A percentile compares a stretch with the other conserved stretches of the same genome.
phyloP scores from a whole-genome alignment of 73 alveolate genomes.

The Effrenium voratum region DNA sequence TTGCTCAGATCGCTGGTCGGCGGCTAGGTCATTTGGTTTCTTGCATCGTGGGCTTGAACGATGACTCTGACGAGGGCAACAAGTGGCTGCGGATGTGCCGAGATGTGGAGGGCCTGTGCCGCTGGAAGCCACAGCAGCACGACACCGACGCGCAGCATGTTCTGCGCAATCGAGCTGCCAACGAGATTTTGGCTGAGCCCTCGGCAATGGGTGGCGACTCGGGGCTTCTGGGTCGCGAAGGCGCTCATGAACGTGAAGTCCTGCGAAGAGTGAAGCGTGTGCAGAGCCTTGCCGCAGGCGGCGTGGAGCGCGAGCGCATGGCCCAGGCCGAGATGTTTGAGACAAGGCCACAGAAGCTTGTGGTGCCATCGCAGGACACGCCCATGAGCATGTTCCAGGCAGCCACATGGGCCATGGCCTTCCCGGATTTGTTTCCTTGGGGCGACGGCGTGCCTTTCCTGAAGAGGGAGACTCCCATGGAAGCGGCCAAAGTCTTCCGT shows the following conservation, averaged over 20 bases:
- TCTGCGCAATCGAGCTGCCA: neutral
- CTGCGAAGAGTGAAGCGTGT: neutral
- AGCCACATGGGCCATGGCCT: too few relatives aligned
- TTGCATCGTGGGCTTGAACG: conserved; percentile 2
- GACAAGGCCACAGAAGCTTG: too few relatives aligned
- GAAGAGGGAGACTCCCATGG: neutral
- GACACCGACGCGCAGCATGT: neutral
- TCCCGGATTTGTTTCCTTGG: neutral
- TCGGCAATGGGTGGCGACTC: too few relatives aligned
- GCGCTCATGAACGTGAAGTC: neutral
- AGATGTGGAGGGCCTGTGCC: neutral
- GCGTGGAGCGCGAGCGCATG: neutral
- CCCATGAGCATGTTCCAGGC: too few relatives aligned
- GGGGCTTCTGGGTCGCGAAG: conserved; percentile 1
- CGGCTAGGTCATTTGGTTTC: neutral
- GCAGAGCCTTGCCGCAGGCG: neutral
- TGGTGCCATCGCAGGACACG: too few relatives aligned
- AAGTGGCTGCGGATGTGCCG: neutral
- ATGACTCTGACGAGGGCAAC: neutral
- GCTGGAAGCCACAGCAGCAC: neutral
- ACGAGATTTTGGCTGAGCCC: too few relatives aligned
- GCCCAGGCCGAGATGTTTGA: neutral
- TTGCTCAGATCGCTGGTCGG: neutral
- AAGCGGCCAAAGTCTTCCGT: neutral
- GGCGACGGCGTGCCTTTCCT: neutral